These are phyloP conservation scores for Porogramme epimiltina DNA, from an alignment of 1,284 basidiomycete species.

Conservation along the genomic window DNA sequence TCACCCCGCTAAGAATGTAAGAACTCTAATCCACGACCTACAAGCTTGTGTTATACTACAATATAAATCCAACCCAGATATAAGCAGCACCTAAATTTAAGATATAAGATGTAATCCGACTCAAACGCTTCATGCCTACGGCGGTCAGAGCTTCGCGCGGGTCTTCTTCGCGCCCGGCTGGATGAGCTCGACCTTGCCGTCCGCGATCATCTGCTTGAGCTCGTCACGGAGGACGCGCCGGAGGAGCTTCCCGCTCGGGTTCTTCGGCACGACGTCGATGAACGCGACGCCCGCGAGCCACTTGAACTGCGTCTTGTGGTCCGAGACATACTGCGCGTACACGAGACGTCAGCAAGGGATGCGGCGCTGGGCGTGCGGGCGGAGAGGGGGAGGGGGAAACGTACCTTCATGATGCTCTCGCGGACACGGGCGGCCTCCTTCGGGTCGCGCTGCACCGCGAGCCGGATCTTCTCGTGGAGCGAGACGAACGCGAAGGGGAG, in stretches of 20 bases:
- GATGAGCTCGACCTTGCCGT: constrained; percentile 17
- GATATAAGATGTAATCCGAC: too few species aligned
- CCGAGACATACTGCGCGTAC: constrained; percentile 30
- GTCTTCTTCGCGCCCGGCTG: constrained; percentile 15
- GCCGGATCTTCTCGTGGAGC: constrained; percentile 46
- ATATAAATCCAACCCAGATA: too few species aligned
- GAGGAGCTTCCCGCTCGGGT: constrained; percentile 30
- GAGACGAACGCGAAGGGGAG: constrained; percentile 75
- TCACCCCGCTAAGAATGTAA: too few species aligned
- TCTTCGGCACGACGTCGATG: constrained; percentile 28
- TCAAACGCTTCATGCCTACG: too few species aligned
- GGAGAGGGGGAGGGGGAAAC: not conserved
- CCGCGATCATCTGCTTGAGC: constrained; percentile 20
- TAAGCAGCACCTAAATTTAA: too few species aligned
- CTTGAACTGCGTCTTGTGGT: constrained; percentile 28
- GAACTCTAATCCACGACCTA: too few species aligned
- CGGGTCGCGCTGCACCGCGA: constrained; percentile 38
- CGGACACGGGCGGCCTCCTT: constrained; percentile 35
- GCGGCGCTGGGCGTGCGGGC: not conserved
- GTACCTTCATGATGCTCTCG: constrained; percentile 27
- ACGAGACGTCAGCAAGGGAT: not conserved
- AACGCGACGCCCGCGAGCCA: constrained; percentile 27
- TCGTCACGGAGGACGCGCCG: constrained; percentile 22
- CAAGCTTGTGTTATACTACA: too few species aligned
- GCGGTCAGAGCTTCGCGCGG: constrained; percentile 16